Conservation (phyloP, 495 filamentous ascomycete species). For the Lophium mytilinum region DNA sequence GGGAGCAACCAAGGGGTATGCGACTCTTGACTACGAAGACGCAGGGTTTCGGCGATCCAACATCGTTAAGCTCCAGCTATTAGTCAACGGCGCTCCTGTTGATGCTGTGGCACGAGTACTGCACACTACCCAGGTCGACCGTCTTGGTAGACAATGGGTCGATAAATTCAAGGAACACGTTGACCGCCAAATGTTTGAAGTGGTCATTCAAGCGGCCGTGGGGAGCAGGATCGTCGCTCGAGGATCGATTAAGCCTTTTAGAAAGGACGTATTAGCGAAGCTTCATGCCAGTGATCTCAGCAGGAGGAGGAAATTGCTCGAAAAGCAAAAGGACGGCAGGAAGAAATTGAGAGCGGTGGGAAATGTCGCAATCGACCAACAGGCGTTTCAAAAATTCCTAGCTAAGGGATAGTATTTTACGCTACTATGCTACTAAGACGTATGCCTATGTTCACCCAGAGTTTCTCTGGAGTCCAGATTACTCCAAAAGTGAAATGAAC, state of each 20-base stretch:
- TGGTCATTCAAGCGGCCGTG: slow-evolving; percentile 86
- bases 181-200: slow-evolving; percentile 90
- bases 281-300: slow-evolving; percentile 85
- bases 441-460: no score
- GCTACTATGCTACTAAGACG: neutral
- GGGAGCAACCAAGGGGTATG: slow-evolving; percentile 73
- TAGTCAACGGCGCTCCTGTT: slow-evolving; percentile 88
- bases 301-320: slow-evolving; percentile 75
- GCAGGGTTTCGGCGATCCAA: slow-evolving; percentile 73
- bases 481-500: no score
- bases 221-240: slow-evolving; percentile 79
- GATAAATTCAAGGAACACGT: slow-evolving; percentile 96
- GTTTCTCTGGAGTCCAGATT: no score
- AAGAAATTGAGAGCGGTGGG: slow-evolving; percentile 71
- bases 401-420: slow-evolving; percentile 35
- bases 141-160: slow-evolving; percentile 79
- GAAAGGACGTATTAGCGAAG: slow-evolving; percentile 90
- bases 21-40: slow-evolving; percentile 91
- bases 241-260: slow-evolving; percentile 93
- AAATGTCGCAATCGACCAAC: slow-evolving; percentile 86
- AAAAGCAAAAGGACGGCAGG: slow-evolving; percentile 94
- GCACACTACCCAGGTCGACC: slow-evolving; percentile 66
- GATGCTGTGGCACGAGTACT: slow-evolving; percentile 91
- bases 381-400: slow-evolving; percentile 87
- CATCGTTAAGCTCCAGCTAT: slow-evolving; percentile 81